phyloP scores from a whole-genome alignment of 768 basidiomycete species.

The Agrocybe chaxingu region DNA sequence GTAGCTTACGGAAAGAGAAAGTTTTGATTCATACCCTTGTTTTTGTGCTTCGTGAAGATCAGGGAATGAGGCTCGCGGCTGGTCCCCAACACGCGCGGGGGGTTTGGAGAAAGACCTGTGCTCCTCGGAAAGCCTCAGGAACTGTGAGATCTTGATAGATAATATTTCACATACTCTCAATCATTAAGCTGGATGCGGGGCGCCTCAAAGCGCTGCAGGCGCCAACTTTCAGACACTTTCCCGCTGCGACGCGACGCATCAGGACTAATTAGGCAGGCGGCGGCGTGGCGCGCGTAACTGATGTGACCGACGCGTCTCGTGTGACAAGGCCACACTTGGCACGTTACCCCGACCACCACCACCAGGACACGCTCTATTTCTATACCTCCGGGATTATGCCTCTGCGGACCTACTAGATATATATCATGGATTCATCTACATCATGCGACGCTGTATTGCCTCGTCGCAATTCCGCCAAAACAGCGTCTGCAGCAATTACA shows the following conservation, averaged over 20 bases:
- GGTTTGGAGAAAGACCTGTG: too few species aligned
- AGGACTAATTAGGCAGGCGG: not conserved
- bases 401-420: not conserved
- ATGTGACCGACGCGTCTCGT: conserved; percentile 16
- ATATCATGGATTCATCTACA: not conserved
- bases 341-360: not conserved
- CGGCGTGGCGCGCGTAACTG: conserved; percentile 3
- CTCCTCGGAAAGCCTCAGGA: too few species aligned
- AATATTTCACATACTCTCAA: too few species aligned
- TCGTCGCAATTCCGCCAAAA: conserved; percentile 29
- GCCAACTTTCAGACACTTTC: too few species aligned
- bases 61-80: too few species aligned
- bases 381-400: not conserved
- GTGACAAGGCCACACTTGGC: conserved; percentile 3
- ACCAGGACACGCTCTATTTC: not conserved
- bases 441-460: conserved; percentile 13
- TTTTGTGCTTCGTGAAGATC: too few species aligned
- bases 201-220: too few species aligned
- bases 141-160: too few species aligned
- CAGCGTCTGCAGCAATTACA: conserved; percentile 28
- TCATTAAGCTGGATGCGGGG: too few species aligned
- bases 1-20: too few species aligned
- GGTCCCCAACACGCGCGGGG: too few species aligned
- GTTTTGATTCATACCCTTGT: too few species aligned
- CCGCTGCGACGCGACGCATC: not conserved